Percentiles rank a stretch among this genome's conserved stretches.
phyloP scores from a whole-genome alignment of 2,329 filamentous ascomycete genomes.

The Trichoderma afroharzianum region DNA sequence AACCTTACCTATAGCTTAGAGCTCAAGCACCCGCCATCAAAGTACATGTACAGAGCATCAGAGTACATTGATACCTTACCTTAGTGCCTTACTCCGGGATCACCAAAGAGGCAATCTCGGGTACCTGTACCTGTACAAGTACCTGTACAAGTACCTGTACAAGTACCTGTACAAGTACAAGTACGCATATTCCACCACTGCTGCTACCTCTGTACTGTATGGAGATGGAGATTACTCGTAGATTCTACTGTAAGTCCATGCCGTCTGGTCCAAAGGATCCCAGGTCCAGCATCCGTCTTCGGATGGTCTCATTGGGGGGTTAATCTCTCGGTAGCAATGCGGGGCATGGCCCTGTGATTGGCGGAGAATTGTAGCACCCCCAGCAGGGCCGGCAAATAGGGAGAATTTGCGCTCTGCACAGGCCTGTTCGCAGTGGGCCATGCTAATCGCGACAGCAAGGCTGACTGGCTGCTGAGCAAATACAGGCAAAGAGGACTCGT shows the following conservation, averaged over 20 bases:
- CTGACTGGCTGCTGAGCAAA: not conserved
- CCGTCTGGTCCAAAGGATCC: not conserved
- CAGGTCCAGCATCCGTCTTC: not conserved
- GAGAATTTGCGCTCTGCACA: conserved; percentile 16
- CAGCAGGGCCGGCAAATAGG: conserved; percentile 14
- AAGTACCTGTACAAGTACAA: too few relatives aligned
- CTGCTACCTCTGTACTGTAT: not conserved
- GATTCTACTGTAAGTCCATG: not conserved
- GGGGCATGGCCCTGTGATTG: conserved; percentile 10
- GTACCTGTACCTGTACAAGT: too few relatives aligned
- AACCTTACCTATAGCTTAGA: too few relatives aligned
- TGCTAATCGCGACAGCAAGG: not conserved
- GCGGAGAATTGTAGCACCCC: conserved; percentile 16
- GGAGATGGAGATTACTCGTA: not conserved
- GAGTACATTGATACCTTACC: not conserved
- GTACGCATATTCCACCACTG: not conserved
- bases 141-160: too few relatives aligned
- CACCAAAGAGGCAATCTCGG: not conserved
- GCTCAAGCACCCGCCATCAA: not conserved
- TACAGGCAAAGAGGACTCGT: not conserved
- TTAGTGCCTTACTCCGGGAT: not conserved
- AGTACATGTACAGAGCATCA: not conserved
- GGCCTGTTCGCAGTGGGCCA: not conserved
- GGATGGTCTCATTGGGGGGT: conserved; percentile 15
- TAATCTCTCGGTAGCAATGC: conserved; percentile 6